Evolutionary conservation across 106 monocot species (phyloP), one percentile per base, ranked within the genome.

Genomic region (Posidonia australis): DNA sequence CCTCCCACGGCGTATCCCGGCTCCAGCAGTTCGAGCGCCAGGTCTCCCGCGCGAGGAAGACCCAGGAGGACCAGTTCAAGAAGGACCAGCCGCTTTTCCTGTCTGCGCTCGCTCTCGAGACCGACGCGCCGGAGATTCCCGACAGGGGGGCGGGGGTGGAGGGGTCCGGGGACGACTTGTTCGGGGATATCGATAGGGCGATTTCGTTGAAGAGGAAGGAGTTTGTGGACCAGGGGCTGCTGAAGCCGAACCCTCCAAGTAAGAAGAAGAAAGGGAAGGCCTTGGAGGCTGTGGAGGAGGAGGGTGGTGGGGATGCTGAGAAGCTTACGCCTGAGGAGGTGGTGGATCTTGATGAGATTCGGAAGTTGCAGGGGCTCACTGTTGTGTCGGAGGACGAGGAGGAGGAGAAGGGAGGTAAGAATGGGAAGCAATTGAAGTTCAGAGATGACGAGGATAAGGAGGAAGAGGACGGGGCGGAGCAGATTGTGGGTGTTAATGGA

Each of bases 121-220:
- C 67, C 44, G 83, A 81, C 54, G 41, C 74, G 5, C 74, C 72
- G 5, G 67, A 70, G 9, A 44, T 36, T 43, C 1, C 44, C 11
- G 51, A 9, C 36, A 4, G 36, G 18, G 46, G 9, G 19, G 29
- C 1, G 47, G 18, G 46, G 9, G 19, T 28, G 0, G 47, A 73
- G 11, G 29, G 45, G 54, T 61, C 72, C 21, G 69, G 65, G 5
- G 84, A 87, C 45, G 90, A 90, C 54, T 67, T 81, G 49, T 98
- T 90, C 64, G 78, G 76, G 24, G 90, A 98, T 13, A 90, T 87
- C 23, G 87, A 90, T 74, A 71, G 64, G n/a, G 96, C 90, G 46
- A 87, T 90, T 67, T 70, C 86, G 53, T 66, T 87, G 64, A 87
- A 90, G 69, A 67, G 87, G 25, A 80, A 82, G 69, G 96, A 90